Conservation (phyloP, 768 basidiomycete genomes). For the Lactarius deliciosus region DNA sequence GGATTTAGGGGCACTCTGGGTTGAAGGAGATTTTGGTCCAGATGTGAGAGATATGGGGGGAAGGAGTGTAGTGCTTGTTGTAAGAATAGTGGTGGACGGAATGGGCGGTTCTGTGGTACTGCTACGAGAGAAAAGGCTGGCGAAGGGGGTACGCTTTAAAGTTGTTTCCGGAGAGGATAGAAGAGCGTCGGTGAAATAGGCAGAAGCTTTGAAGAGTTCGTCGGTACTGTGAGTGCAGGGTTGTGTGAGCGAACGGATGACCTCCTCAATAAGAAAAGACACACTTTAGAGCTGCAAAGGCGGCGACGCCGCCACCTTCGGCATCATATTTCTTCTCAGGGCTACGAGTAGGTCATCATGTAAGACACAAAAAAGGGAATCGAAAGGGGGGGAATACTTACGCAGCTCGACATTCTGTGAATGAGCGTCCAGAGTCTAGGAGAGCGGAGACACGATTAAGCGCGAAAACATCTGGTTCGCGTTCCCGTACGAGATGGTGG, state of each 20-base stretch:
- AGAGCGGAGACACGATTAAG: constrained; percentile 68
- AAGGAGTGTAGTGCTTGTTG: constrained; percentile 15
- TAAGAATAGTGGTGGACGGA: constrained; percentile 7
- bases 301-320: constrained; percentile 62
- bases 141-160: constrained; percentile 6
- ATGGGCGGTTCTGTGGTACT: constrained; percentile 19
- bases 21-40: constrained; percentile 11
- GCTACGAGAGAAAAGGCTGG: constrained; percentile 3
- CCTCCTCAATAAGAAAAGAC: constrained; percentile 30
- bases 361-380: neutral
- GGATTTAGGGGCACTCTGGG: constrained; percentile 17
- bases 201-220: constrained; percentile 73
- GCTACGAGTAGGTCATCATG: constrained; percentile 36
- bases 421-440: constrained; percentile 64
- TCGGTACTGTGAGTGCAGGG: constrained; percentile 51
- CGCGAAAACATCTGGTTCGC: constrained; percentile 68
- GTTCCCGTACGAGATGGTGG: constrained; percentile 71
- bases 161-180: constrained; percentile 23
- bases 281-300: constrained; percentile 68
- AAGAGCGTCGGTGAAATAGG: constrained; percentile 66
- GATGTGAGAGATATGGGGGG: constrained; percentile 15
- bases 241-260: neutral
- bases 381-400: constrained; percentile 32
- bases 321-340: constrained; percentile 61
- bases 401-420: constrained; percentile 50